Percentiles rank a stretch among this genome's conserved stretches.
Conservation (phyloP, 495 filamentous ascomycete species). For the Aspergillus incahuasiensis region DNA sequence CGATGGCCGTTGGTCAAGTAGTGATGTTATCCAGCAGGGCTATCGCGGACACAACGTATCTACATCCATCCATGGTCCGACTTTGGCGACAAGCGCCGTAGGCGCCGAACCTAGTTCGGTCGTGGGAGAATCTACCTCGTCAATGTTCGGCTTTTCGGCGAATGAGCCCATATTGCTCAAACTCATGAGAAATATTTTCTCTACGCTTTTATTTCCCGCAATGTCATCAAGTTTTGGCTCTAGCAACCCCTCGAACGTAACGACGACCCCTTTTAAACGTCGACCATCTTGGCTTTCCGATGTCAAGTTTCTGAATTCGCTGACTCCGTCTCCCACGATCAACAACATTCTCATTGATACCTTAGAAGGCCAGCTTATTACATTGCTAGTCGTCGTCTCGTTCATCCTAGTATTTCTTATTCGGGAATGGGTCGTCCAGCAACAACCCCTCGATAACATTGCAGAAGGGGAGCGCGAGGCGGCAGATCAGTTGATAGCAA, state of each 20-base stretch:
- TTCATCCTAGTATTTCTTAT: constrained; percentile 97
- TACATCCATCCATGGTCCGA: constrained; percentile 30
- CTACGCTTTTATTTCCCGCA: constrained; percentile 36
- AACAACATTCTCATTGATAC: constrained; percentile 80
- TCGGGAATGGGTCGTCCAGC: constrained; percentile 95
- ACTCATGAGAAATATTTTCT: constrained; percentile 42
- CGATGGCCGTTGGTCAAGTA: constrained; percentile 77
- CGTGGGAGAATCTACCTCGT: constrained; percentile 32
- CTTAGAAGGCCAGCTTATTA: constrained; percentile 90
- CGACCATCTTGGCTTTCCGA: constrained; percentile 60
- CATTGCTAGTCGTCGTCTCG: constrained; percentile 77
- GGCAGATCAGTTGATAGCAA: constrained; percentile 37
- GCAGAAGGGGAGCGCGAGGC: constrained; percentile 49
- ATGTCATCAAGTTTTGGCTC: constrained; percentile 23
- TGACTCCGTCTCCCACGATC: constrained; percentile 67
- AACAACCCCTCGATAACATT: constrained; percentile 73
- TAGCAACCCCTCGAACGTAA: constrained; percentile 20
- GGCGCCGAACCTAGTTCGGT: constrained; percentile 24
- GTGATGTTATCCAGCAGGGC: constrained; percentile 25
- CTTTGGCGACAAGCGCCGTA: constrained; percentile 20
- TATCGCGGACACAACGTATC: constrained; percentile 21
- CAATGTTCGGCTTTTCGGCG: constrained; percentile 39
- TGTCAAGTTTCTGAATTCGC: constrained; percentile 61
- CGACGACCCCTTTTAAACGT: constrained; percentile 24
- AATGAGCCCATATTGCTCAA: constrained; percentile 48